Evolutionary conservation across 2,329 filamentous ascomycete genomes (phyloP), one percentile per base, ranked within the genome.

Genomic region (Hypoxylon sp.): DNA sequence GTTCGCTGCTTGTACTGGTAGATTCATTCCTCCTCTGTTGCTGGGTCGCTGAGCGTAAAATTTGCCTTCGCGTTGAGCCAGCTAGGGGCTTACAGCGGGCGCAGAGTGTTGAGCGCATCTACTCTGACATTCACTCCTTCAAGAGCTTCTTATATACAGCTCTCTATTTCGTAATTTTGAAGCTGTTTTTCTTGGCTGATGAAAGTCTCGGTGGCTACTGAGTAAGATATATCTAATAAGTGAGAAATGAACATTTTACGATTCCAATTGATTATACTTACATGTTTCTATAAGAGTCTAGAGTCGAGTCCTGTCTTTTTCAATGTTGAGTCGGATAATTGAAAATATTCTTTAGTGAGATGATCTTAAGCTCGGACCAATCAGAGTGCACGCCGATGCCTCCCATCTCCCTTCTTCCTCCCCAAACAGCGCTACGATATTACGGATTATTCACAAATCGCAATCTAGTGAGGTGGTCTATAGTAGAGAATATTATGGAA

Each of bases 321-420:
- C 37, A 37, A 29, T 51, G 33, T 65, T 44, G 47, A 59, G 53
- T 47, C 29, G 10, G 61, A 65, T 48, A 37, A 67, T 56, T 66
- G 51, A 73, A 63, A 71, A 70, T 69, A 70, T 72, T 73, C 61
- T 68, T 31, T 39, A 24, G 59, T 68, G 63, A 64, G 52, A 57
- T 35, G 61, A 50, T 53, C 51, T 61, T 58, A 64, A 71, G 70
- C 68, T 72, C 39, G 66, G 70, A 19, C 73, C 73, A 76, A 70
- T 72, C 54, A 67, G 42, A 55, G 22, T 5, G n/a, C 17, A 60
- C 46, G 14, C 17, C 35, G 2, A 46, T 13, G 13, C 11, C 47
- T 24, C 14, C 14, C 17, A 39, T 58, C 14, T 19, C 14, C 14
- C 17, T 48, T 58, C 14, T 19, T 10, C 33, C 50, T 10, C 33